A percentile compares a stretch with the other conserved stretches of the same genome.
These are phyloP conservation scores for Sporothrix protearum DNA, from an alignment of 2,329 filamentous ascomycete species.

Conservation along the genomic window DNA sequence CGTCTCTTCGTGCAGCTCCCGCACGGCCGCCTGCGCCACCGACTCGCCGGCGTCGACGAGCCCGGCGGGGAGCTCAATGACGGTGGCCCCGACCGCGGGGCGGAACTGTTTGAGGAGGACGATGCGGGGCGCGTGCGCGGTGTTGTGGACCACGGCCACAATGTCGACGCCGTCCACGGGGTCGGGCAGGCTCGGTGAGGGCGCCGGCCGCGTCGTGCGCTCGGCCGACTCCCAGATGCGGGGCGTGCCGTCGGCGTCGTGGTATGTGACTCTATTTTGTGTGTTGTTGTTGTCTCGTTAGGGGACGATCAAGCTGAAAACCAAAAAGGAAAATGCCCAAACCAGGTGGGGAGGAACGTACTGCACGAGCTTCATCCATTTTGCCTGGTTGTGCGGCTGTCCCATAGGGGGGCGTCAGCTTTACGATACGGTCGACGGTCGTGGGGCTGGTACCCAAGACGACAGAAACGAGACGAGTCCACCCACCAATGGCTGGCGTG, in stretches of 20 bases:
- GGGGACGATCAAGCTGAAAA: too few species aligned
- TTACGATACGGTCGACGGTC: too few species aligned
- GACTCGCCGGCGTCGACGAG: constrained; percentile 61
- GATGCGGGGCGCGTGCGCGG: constrained; percentile 50
- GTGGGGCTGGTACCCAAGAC: too few species aligned
- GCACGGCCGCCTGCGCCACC: constrained; percentile 57
- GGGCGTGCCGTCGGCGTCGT: constrained; percentile 55
- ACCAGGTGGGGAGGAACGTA: constrained; percentile 33
- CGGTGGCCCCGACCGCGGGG: constrained; percentile 56
- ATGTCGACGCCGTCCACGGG: constrained; percentile 69
- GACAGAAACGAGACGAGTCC: neutral
- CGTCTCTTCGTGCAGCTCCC: constrained; percentile 64
- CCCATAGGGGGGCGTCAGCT: neutral
- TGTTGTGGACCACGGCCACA: constrained; percentile 59
- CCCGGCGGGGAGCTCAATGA: constrained; percentile 63
- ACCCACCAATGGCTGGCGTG: constrained; percentile 23
- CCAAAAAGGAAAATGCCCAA: too few species aligned
- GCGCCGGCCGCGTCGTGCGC: constrained; percentile 55
- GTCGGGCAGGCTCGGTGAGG: constrained; percentile 49
- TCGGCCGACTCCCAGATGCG: constrained; percentile 71
- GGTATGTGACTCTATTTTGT: constrained; percentile 53
- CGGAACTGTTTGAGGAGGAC: constrained; percentile 66
- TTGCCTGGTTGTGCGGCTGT: constrained; percentile 51
- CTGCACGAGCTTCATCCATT: constrained; percentile 60
- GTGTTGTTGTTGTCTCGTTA: neutral